Conservation (phyloP, 2,329 filamentous ascomycete species). For the Fusarium haematococcum region DNA sequence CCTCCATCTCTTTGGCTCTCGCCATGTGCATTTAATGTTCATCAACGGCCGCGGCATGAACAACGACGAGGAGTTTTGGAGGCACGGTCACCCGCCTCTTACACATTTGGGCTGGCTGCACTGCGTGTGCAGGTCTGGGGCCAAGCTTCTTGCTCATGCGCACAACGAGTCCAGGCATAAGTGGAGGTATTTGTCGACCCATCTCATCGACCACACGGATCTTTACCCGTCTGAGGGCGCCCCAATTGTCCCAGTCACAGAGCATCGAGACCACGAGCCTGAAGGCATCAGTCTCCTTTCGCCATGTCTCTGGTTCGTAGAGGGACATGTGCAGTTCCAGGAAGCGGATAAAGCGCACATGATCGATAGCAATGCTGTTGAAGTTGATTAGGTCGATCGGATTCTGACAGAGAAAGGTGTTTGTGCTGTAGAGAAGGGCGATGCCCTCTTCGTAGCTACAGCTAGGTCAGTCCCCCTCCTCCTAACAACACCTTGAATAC, state of each 20-base stretch:
- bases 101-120: background rate
- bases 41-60: background rate
- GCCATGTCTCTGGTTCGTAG: too few relatives aligned
- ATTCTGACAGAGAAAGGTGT: background rate
- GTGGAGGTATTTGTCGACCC: background rate
- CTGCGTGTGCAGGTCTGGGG: conserved; percentile 5
- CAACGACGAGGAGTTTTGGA: background rate
- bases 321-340: background rate
- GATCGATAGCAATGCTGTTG: background rate
- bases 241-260: background rate
- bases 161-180: background rate
- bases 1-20: conserved; percentile 5
- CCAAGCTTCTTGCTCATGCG: background rate
- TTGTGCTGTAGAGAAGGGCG: conserved; percentile 3
- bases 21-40: background rate
- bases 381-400: background rate
- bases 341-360: background rate
- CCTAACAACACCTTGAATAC: background rate
- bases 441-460: conserved; percentile 6
- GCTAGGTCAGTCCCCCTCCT: background rate
- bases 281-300: background rate
- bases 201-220: background rate
- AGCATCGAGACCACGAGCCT: background rate
- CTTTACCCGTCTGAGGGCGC: background rate
- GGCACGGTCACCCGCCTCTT: background rate